A percentile compares a stretch with the other conserved stretches of the same genome.
Evolutionary conservation across 768 basidiomycete genomes (phyloP).

Genomic region (Arthromyces matolae): DNA sequence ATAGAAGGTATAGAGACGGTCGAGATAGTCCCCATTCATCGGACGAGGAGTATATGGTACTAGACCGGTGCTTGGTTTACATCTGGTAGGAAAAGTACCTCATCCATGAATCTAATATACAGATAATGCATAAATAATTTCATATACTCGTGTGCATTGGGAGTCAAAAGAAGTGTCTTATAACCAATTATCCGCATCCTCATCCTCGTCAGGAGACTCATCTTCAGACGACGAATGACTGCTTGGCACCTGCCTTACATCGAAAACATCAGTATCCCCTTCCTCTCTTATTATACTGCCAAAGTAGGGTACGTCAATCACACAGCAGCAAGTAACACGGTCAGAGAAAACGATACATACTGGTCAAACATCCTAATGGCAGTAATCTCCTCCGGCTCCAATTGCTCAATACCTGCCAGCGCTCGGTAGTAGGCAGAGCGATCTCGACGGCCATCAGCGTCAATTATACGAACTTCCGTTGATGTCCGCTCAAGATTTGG

Average conservation of each 20-base stretch:
- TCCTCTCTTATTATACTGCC: conserved; percentile 58
- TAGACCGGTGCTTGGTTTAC: too few species aligned
- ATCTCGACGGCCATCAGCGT: conserved; percentile 31
- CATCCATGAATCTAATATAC: too few species aligned
- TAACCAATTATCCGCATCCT: conserved; percentile 16
- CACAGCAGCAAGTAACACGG: background rate
- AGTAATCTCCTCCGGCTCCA: conserved; percentile 38
- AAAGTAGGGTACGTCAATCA: background rate
- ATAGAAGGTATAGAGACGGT: too few species aligned
- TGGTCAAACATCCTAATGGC: conserved; percentile 71
- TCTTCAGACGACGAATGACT: conserved; percentile 28
- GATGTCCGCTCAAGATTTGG: conserved; percentile 44
- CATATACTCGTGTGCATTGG: too few species aligned
- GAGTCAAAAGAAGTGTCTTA: too few species aligned
- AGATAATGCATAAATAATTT: too few species aligned
- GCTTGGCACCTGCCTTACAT: conserved; percentile 34
- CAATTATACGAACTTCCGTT: conserved; percentile 43
- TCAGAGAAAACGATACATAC: conserved; percentile 32
- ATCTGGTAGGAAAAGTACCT: too few species aligned
- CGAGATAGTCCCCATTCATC: conserved; percentile 73
- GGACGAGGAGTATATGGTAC: conserved; percentile 85
- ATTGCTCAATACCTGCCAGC: conserved; percentile 24
- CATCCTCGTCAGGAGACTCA: conserved; percentile 20
- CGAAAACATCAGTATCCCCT: conserved; percentile 55
- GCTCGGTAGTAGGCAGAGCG: conserved; percentile 35